Percentiles rank a stretch among this genome's conserved stretches.
These are phyloP conservation scores for Bromus sterilis DNA, from an alignment of 176 grass and related monocot species.

Conservation along the genomic window DNA sequence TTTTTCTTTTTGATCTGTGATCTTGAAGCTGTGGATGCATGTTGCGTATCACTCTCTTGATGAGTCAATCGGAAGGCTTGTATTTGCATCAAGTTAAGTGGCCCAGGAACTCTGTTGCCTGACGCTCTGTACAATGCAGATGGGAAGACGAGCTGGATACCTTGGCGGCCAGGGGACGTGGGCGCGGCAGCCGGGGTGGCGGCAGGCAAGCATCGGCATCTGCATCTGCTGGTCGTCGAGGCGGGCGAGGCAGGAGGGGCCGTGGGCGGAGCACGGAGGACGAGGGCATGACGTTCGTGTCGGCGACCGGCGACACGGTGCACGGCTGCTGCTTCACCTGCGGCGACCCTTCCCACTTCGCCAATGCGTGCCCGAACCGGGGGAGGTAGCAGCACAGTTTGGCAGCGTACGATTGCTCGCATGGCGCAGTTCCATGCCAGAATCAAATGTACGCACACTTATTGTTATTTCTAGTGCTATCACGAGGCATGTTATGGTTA, in stretches of 20 bases:
- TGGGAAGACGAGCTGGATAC: slow-evolving; percentile 83
- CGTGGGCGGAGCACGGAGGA: slow-evolving; percentile 20
- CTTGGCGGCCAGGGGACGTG: slow-evolving; percentile 21
- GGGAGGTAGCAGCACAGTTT: slow-evolving; percentile 33
- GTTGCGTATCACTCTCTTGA: not conserved
- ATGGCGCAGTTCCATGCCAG: not conserved
- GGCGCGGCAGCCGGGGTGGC: slow-evolving; percentile 9
- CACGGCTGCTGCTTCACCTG: slow-evolving; percentile 62
- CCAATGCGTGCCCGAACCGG: slow-evolving; percentile 69
- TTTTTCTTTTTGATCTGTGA: no score
- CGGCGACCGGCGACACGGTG: slow-evolving; percentile 69
- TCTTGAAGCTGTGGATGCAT: not conserved
- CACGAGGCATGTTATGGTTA: not conserved
- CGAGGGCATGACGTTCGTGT: slow-evolving; percentile 56
- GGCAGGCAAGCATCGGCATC: slow-evolving; percentile 39
- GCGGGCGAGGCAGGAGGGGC: slow-evolving; percentile 35
- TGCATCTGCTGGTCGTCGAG: slow-evolving; percentile 36
- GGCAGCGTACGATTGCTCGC: not conserved
- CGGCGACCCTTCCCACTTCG: slow-evolving; percentile 85
- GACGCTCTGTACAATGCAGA: slow-evolving; percentile 25
- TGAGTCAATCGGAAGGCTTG: no score
- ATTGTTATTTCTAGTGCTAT: not conserved
- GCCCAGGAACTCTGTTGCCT: not conserved
- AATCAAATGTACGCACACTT: not conserved
- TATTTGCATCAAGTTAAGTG: not conserved